Conservation (phyloP, 306 rosid species). For the Lablab purpureus region DNA sequence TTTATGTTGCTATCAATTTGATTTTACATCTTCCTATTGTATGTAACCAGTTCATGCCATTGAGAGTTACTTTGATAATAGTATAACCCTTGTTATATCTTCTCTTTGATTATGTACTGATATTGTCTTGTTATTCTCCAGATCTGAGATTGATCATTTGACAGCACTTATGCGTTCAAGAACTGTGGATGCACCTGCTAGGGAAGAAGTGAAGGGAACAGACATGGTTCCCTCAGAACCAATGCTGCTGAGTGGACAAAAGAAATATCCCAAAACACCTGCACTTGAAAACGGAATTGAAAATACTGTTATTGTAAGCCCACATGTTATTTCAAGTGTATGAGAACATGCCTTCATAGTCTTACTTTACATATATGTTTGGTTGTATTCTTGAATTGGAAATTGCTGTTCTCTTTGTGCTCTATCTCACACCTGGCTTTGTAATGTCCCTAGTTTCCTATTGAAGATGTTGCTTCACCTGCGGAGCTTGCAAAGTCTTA, state of each 20-base stretch:
- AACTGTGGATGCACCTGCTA: conserved; percentile 62
- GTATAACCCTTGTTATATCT: not conserved
- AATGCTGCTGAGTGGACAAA: conserved; percentile 45
- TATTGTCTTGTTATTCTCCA: conserved; percentile 48
- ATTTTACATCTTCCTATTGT: conserved; percentile 23
- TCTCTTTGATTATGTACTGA: conserved; percentile 21
- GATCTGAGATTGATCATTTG: conserved; percentile 89
- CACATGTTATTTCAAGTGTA: conserved; percentile 62
- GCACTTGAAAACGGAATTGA: conserved; percentile 53
- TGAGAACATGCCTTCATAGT: conserved; percentile 35
- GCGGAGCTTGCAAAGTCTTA: conserved; percentile 89
- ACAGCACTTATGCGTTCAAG: conserved; percentile 82
- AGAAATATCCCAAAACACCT: conserved; percentile 51
- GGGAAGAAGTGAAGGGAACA: conserved; percentile 54
- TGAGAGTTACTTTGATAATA: not conserved
- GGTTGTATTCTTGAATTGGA: conserved; percentile 11
- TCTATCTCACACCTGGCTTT: conserved; percentile 43
- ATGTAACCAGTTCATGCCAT: not conserved
- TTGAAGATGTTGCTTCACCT: conserved; percentile 85
- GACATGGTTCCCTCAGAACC: conserved; percentile 55
- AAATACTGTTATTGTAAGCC: conserved; percentile 54
- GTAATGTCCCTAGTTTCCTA: conserved; percentile 68
- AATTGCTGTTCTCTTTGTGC: conserved; percentile 17
- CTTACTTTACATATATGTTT: conserved; percentile 7
- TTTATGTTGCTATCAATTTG: not conserved